Evolutionary conservation across 352 stramenopile species (phyloP).

Genomic region (Pseudoperonospora humuli): DNA sequence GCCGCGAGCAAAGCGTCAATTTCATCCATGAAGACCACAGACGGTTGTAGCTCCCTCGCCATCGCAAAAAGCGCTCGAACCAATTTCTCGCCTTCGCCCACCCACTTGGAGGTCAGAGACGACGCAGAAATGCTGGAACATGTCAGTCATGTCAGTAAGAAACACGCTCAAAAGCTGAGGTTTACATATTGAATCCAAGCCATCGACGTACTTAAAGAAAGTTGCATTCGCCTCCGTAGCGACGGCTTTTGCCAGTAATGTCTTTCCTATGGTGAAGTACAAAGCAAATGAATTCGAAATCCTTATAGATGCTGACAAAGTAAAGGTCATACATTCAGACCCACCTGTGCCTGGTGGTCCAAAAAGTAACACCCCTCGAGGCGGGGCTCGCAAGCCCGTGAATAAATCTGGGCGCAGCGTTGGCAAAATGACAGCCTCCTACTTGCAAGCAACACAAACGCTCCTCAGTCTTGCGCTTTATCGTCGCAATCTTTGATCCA

Average conservation of each 20-base stretch:
- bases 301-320: no score
- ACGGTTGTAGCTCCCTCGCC: conserved; percentile 74
- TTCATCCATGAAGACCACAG: conserved; percentile 88
- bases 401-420: conserved; percentile 81
- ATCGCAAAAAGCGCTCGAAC: conserved; percentile 90
- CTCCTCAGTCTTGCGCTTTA: not conserved
- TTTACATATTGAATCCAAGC: no score
- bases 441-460: conserved; percentile 2
- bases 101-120: conserved; percentile 86
- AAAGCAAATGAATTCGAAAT: no score
- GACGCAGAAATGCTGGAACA: conserved; percentile 74
- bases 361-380: conserved; percentile 72
- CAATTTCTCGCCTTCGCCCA: conserved; percentile 92
- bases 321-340: not conserved
- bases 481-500: not conserved
- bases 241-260: conserved; percentile 72
- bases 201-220: conserved; percentile 62
- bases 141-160: conserved; percentile 1
- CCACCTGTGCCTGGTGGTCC: conserved; percentile 71
- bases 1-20: conserved; percentile 80
- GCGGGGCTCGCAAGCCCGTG: conserved; percentile 58
- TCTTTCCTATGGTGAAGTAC: conserved; percentile 48
- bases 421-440: conserved; percentile 85
- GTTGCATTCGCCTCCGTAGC: conserved; percentile 77
- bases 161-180: no score